Conservation (phyloP, 441 rosid genomes). For the Raphanus hybrid region DNA sequence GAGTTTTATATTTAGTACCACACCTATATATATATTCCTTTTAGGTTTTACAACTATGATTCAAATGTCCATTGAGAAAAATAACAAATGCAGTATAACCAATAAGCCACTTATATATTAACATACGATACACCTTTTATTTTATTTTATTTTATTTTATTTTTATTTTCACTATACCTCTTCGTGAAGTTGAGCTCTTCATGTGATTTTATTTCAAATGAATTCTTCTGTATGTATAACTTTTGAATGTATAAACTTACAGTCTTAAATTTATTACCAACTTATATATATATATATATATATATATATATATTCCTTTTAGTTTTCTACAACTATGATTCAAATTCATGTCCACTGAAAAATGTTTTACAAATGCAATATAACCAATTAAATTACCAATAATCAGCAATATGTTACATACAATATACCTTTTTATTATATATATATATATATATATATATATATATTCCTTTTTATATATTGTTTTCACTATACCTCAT, state of each 20-base stretch:
- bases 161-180: too few species aligned
- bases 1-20: neutral
- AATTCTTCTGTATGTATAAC: too few species aligned
- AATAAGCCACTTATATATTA: neutral
- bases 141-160: too few species aligned
- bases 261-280: too few species aligned
- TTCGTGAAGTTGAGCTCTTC: too few species aligned
- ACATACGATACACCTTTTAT: neutral
- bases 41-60: neutral
- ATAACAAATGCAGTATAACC: slow-evolving; percentile 11
- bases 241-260: too few species aligned
- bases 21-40: neutral
- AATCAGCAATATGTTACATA: neutral
- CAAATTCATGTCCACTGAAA: neutral
- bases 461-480: neutral
- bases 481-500: slow-evolving; percentile 20
- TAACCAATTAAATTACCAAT: neutral
- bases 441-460: neutral
- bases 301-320: neutral
- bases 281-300: too few species aligned
- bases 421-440: neutral
- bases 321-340: neutral
- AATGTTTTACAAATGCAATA: slow-evolving; percentile 5
- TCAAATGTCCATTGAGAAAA: neutral
- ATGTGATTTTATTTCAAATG: too few species aligned